Percentiles rank a stretch among this genome's conserved stretches.
These are phyloP conservation scores for Talaromyces adpressus DNA, from an alignment of 495 filamentous ascomycete species.

Conservation along the genomic window DNA sequence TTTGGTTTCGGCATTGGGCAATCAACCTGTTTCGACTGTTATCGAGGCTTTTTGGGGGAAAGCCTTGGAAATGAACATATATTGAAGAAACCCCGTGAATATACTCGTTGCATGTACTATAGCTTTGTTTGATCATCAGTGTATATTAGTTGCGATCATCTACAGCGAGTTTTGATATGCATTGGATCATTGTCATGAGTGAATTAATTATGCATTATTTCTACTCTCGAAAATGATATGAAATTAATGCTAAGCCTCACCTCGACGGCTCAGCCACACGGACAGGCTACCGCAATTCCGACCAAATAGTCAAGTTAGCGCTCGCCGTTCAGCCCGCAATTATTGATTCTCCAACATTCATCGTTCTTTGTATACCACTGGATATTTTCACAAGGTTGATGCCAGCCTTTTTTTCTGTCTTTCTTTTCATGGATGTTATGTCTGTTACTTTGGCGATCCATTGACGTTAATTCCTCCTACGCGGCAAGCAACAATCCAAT, in stretches of 20 bases:
- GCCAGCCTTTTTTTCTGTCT: not conserved
- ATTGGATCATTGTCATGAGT: not conserved
- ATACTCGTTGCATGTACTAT: conserved; percentile 4
- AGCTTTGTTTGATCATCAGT: not conserved
- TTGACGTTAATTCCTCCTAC: not conserved
- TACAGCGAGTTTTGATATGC: not conserved
- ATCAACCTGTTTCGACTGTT: not conserved
- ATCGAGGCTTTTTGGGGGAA: not conserved
- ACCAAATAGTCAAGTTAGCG: not conserved
- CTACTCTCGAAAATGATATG: not conserved
- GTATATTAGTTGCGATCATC: conserved; percentile 1
- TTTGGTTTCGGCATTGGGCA: not conserved
- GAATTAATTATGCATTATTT: no score
- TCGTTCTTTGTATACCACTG: not conserved
- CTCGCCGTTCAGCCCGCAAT: not conserved
- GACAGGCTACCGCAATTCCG: not conserved
- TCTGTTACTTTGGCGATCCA: not conserved
- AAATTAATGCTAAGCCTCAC: not conserved
- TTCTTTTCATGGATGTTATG: not conserved
- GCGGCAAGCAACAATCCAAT: not conserved
- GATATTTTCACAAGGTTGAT: not conserved
- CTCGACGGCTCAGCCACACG: not conserved
- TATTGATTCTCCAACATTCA: not conserved
- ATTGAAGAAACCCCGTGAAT: not conserved
- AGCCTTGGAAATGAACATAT: not conserved